These are phyloP conservation scores for Penicillium glabrum DNA, from an alignment of 2,329 filamentous ascomycete species.

Conservation along the genomic window DNA sequence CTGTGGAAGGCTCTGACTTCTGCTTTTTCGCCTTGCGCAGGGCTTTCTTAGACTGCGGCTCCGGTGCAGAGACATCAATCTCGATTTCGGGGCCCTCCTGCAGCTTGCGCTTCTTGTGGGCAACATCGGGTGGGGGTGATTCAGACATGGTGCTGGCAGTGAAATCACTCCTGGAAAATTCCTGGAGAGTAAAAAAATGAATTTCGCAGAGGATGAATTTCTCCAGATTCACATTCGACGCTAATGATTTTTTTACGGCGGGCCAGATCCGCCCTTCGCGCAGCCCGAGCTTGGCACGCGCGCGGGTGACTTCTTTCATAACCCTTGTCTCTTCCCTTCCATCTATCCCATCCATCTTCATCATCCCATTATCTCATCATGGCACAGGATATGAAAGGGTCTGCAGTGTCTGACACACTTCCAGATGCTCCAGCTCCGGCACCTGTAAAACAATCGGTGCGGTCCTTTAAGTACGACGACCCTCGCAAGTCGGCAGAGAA, in stretches of 20 bases:
- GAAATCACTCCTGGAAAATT: not conserved
- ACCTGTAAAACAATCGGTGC: conserved; percentile 57
- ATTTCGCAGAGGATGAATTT: not conserved
- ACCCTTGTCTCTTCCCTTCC: conserved; percentile 3
- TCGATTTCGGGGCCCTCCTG: conserved; percentile 65
- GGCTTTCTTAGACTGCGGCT: conserved; percentile 93
- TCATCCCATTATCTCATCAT: conserved; percentile 22
- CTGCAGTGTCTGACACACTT: conserved; percentile 29
- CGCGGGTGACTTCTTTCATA: conserved; percentile 7
- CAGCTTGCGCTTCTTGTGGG: conserved; percentile 70
- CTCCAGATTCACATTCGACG: conserved; percentile 1
- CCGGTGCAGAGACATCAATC: conserved; percentile 84
- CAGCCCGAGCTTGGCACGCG: conserved; percentile 24
- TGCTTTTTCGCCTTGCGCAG: conserved; percentile 83
- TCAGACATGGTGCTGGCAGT: conserved; percentile 28
- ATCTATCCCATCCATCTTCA: not conserved
- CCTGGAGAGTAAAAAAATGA: not conserved
- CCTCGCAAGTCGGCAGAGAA: not conserved
- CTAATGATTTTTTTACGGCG: conserved; percentile 29
- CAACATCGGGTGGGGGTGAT: conserved; percentile 23
- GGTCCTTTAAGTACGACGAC: conserved; percentile 62
- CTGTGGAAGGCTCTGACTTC: conserved; percentile 12
- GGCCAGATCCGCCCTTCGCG: conserved; percentile 26
- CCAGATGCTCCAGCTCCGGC: conserved; percentile 31
- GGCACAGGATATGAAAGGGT: conserved; percentile 33